These are phyloP conservation scores for Mallotus nudiflorus DNA, from an alignment of 345 rosid species.

Conservation along the genomic window DNA sequence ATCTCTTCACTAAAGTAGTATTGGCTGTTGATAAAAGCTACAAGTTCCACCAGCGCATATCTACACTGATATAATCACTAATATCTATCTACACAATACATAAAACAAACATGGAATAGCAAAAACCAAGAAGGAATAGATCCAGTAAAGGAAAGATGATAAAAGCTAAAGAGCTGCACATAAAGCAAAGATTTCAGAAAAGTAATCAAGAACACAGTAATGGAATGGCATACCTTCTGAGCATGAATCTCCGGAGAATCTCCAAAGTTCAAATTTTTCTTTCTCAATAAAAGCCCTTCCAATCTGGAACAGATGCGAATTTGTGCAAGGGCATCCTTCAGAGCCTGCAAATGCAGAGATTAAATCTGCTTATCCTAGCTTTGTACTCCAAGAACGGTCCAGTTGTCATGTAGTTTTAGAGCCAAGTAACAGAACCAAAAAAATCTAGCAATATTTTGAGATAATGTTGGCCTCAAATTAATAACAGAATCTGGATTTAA, in stretches of 20 bases:
- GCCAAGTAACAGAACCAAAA: neutral
- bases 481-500: no score
- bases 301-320: conserved; percentile 73
- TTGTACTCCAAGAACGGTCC: neutral
- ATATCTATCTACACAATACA: no score
- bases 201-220: neutral
- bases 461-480: neutral
- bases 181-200: neutral
- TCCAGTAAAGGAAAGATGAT: conserved; percentile 4
- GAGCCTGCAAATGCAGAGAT: conserved; percentile 43
- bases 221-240: conserved; percentile 60
- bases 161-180: conserved; percentile 7
- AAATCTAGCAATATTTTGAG: neutral
- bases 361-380: conserved; percentile 1
- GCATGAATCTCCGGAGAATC: conserved; percentile 92
- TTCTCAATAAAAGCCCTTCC: conserved; percentile 76
- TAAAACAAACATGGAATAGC: conserved; percentile 6
- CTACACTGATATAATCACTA: no score
- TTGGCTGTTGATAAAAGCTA: no score
- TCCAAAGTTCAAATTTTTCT: conserved; percentile 67
- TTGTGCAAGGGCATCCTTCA: conserved; percentile 74
- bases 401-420: neutral
- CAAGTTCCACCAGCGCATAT: no score
- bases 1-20: no score
- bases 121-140: neutral